Evolutionary conservation across 352 stramenopile genomes (phyloP).

Genomic region (Pythium folliculosum): DNA sequence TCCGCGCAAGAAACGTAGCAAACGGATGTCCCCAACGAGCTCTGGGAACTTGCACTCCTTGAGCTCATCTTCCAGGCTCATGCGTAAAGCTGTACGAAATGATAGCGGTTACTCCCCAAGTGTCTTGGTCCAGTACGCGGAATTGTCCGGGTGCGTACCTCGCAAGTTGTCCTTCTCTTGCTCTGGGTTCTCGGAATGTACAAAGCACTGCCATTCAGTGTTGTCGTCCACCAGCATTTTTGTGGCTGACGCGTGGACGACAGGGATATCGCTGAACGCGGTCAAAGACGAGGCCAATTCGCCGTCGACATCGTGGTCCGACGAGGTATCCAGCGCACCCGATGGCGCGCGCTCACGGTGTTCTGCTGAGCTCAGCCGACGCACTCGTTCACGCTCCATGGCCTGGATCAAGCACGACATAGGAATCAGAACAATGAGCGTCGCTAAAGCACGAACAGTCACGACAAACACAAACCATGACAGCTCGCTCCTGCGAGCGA

Average conservation of each 20-base stretch:
- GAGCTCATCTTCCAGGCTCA: constrained; percentile 65
- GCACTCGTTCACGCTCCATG: constrained; percentile 61
- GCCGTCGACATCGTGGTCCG: background rate
- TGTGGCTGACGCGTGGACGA: constrained; percentile 48
- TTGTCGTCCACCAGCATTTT: constrained; percentile 67
- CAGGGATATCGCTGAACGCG: constrained; percentile 62
- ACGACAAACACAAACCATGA: constrained; percentile 27
- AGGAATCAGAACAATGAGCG: background rate
- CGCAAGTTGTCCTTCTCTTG: constrained; percentile 63
- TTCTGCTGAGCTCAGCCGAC: constrained; percentile 53
- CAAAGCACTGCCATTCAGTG: constrained; percentile 65
- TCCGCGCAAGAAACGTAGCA: constrained; percentile 71
- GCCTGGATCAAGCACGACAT: constrained; percentile 13
- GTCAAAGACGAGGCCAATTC: background rate
- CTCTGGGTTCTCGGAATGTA: constrained; percentile 60
- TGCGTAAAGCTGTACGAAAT: constrained; percentile 40
- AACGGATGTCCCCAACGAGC: constrained; percentile 57
- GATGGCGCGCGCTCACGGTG: constrained; percentile 39
- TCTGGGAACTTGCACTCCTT: constrained; percentile 48
- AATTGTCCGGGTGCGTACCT: too few relatives aligned
- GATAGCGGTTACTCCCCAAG: background rate
- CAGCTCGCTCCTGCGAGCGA: constrained; percentile 36
- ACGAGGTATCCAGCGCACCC: background rate
- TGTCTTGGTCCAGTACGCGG: too few relatives aligned
- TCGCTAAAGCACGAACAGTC: background rate